Evolutionary conservation across 2,329 filamentous ascomycete genomes (phyloP), one percentile per base, ranked within the genome.

Genomic region (Aspergillus bombycis): DNA sequence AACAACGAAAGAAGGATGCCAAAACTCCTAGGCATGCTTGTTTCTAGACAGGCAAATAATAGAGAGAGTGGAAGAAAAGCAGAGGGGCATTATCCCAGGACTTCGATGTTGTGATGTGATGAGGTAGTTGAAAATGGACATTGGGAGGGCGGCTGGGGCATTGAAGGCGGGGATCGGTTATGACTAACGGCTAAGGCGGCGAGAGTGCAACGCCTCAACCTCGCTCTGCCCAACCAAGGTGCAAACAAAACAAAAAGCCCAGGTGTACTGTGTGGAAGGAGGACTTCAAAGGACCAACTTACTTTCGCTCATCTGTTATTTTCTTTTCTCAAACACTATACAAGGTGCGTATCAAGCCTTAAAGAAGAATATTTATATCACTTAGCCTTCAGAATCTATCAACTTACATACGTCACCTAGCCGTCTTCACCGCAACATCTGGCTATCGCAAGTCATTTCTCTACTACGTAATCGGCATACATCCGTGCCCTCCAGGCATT

Each of bases 151-250:
- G 54, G 61, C 57, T 59, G 61, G 62, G 46, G 57, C 61, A 58
- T 58, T 59, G 62, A 55, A 63, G 67, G 68, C 62, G 69, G 70
- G 70, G 67, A 67, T 63, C 43, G 45, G 48, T 41, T 58, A 71
- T 72, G 70, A 71, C 68, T 72, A 69, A 72, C 46, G 14, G 57
- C 48, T 28, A 26, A 26, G 30, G 46, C 52, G 43, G 57, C 69
- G 50, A 57, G 19, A 32, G 21, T 28, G 28, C 45, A 14, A 26
- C 10, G 43, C 23, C 12, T 50, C 23, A 19, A 12, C 14, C 28
- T 34, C 26, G 26, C 26, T 28, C 19, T 54, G 30, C 12, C 50
- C 32, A 19, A 7, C 12, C 12, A n/a, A 21, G 32, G 32, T 36
- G 28, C 50, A 54, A 54, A 36, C 50, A 23, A 54, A 54, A 54